Percentiles rank a stretch among this genome's conserved stretches.
phyloP scores from a whole-genome alignment of 805 yeast genomes.

The Yarrowia sp. region DNA sequence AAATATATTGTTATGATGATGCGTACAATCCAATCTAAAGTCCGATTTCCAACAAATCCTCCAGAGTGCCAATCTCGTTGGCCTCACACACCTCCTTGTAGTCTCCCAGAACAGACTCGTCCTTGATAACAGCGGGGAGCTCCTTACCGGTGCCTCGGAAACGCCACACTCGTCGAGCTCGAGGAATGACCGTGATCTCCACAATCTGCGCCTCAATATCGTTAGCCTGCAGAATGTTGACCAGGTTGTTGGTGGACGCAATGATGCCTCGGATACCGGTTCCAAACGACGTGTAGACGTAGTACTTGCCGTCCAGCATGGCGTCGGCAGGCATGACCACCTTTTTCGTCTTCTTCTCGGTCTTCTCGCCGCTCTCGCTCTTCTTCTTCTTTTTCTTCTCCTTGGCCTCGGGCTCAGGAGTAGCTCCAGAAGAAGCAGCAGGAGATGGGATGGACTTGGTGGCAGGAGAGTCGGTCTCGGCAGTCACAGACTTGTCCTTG shows the following conservation, averaged over 20 bases:
- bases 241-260: constrained; percentile 71
- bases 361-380: not conserved
- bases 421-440: constrained; percentile 15
- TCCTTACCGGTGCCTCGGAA: constrained; percentile 61
- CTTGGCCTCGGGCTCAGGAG: constrained; percentile 22
- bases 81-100: constrained; percentile 25
- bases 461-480: constrained; percentile 29
- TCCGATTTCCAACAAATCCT: constrained; percentile 22
- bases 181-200: constrained; percentile 84
- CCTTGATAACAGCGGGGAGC: constrained; percentile 83
- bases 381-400: constrained; percentile 17
- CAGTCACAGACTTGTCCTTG: constrained; percentile 24
- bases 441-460: constrained; percentile 23
- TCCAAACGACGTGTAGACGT: constrained; percentile 78
- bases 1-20: not conserved
- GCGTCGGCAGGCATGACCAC: constrained; percentile 22
- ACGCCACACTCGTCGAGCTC: constrained; percentile 83
- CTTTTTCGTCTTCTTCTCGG: constrained; percentile 12
- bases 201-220: constrained; percentile 62
- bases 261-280: constrained; percentile 77
- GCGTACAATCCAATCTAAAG: not conserved
- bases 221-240: constrained; percentile 73
- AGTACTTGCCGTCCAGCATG: constrained; percentile 35
- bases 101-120: constrained; percentile 72
- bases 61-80: constrained; percentile 14